phyloP scores from a whole-genome alignment of 371 early-diverging fungal genomes.

The Nosema muscidifuracis region DNA sequence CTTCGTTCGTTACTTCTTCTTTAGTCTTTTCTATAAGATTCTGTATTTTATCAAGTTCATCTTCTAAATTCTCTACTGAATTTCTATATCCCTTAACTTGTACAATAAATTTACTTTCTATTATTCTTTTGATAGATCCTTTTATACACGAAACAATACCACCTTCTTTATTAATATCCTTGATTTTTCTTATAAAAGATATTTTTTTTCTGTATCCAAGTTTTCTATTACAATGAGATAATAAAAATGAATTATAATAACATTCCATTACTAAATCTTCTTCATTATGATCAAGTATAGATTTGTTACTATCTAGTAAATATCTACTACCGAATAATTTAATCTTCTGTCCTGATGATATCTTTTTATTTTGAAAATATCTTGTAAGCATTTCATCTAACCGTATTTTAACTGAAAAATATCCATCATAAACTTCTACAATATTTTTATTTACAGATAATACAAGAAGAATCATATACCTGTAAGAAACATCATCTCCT shows the following conservation, averaged over 20 bases:
- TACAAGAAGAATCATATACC: constrained; percentile 61
- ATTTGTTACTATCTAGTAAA: constrained; percentile 6
- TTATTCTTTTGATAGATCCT: constrained; percentile 32
- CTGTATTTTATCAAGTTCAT: constrained; percentile 52
- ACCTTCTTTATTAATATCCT: constrained; percentile 33
- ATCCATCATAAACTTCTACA: constrained; percentile 58
- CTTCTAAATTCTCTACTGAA: constrained; percentile 47
- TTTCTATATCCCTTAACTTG: constrained; percentile 37
- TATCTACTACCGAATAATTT: constrained; percentile 54
- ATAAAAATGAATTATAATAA: constrained; percentile 24
- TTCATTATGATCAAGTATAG: constrained; percentile 25
- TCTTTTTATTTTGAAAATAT: constrained; percentile 25
- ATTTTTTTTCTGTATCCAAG: constrained; percentile 53
- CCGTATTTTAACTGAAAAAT: constrained; percentile 24
- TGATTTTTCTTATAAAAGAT: constrained; percentile 37
- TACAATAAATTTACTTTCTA: constrained; percentile 49
- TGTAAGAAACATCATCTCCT: constrained; percentile 54
- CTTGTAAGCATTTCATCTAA: constrained; percentile 28
- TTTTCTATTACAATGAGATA: neutral
- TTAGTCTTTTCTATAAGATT: constrained; percentile 31
- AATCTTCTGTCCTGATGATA: constrained; percentile 31
- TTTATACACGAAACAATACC: constrained; percentile 44
- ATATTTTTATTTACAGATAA: constrained; percentile 29
- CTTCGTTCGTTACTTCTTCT: constrained; percentile 17
- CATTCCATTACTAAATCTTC: neutral